Conservation (phyloP, 441 rosid genomes). For the Oxalis stricta region DNA sequence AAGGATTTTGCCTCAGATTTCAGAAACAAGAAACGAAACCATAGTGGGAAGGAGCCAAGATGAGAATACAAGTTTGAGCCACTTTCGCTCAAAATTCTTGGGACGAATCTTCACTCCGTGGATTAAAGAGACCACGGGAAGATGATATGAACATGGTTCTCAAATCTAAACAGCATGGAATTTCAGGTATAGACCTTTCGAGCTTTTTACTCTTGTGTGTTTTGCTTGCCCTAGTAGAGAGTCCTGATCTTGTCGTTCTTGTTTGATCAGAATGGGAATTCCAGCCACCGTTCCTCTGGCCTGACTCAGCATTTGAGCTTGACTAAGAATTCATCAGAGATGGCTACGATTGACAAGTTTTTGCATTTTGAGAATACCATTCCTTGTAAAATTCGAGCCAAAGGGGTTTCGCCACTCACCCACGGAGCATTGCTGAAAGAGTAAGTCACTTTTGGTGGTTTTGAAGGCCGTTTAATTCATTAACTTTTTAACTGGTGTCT, state of each 20-base stretch:
- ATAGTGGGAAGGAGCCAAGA: conserved; percentile 11
- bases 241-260: too few relatives aligned
- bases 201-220: not conserved
- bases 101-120: conserved; percentile 17
- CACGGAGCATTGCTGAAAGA: conserved; percentile 76
- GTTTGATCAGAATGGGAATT: conserved; percentile 16
- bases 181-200: conserved; percentile 8
- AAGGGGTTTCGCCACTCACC: conserved; percentile 72
- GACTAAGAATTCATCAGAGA: conserved; percentile 33
- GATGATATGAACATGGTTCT: conserved; percentile 12
- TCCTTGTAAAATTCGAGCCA: conserved; percentile 62
- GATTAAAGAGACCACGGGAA: conserved; percentile 16
- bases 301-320: conserved; percentile 48
- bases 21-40: conserved; percentile 27
- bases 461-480: too few relatives aligned
- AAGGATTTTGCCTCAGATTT: conserved; percentile 28
- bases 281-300: conserved; percentile 13
- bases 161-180: too few relatives aligned
- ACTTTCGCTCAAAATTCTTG: conserved; percentile 16
- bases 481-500: not conserved
- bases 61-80: conserved; percentile 10
- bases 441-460: conserved; percentile 15
- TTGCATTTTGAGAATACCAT: conserved; percentile 42
- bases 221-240: not conserved
- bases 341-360: conserved; percentile 29